Evolutionary conservation across 495 filamentous ascomycete genomes (phyloP), one percentile per base, ranked within the genome.

Genomic region (Polyplosphaeria fusca): DNA sequence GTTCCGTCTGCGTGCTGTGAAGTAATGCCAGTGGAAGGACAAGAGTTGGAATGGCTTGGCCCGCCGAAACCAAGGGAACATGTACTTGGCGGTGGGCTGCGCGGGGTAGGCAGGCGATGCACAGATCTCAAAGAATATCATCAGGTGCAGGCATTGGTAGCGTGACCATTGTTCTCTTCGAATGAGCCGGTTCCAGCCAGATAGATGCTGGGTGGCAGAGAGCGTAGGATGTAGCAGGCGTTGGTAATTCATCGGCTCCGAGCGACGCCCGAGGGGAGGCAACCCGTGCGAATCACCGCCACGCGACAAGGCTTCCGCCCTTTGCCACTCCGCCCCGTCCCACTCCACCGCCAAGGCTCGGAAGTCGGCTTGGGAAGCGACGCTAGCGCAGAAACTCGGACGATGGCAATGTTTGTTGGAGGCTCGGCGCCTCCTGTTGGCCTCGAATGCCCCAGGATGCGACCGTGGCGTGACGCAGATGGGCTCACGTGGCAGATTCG

Each of bases 281-380:
- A n/a, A n/a, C n/a, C n/a, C n/a, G n/a, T n/a, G n/a, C n/a, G n/a
- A n/a, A n/a, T n/a, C n/a, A 56, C 40, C 48, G 32, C 14, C 4
- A 19, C 9, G 14, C 12, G 38, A n/a, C 37, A 35, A 43, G 37
- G 30, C 13, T 32, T 35, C 50, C 50, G 50, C 50, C 18, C 13
- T 19, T 46, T 24, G 43, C 53, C 53, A 41, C 46, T 49, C 54
- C 46, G 37, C 37, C 44, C 24, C 30, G 27, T 46, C 26, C 54
- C 37, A 22, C 45, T 49, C 40, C 32, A n/a, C 26, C 13, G 19
- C 44, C 19, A 49, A 28, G 45, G 5, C 16, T 32, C 13, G 42
- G 39, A 50, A 38, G 39, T 23, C 47, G 47, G 50, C 50, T 52
- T 20, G 19, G 18, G n/a, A 3, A 16, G 4, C 1, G 4, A 28